Percentiles rank a stretch among this genome's conserved stretches.
phyloP scores from a whole-genome alignment of 2,329 filamentous ascomycete species.

The Penicillium thymicola region DNA sequence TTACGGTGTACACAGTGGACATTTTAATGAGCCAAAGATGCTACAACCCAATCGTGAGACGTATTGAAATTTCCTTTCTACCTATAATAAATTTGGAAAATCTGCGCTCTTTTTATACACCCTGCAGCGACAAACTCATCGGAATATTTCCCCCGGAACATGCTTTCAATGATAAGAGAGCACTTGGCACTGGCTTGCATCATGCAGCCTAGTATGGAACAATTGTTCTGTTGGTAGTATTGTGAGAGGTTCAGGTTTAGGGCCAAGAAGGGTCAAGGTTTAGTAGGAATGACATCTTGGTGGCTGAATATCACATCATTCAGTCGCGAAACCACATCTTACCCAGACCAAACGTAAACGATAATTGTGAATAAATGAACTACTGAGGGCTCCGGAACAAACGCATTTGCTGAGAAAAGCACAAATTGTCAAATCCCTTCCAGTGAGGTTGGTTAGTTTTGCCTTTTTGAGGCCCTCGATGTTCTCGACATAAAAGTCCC shows the following conservation, averaged over 20 bases:
- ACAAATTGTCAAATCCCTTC: not conserved
- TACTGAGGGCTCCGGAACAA: too few species aligned
- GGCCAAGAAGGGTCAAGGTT: not conserved
- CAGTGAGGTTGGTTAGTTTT: not conserved
- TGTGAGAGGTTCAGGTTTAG: not conserved
- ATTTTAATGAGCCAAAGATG: not conserved
- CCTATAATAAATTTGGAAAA: not conserved
- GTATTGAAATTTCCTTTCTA: not conserved
- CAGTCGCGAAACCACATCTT: not conserved
- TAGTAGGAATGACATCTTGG: constrained; percentile 7
- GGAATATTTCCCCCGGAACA: not conserved
- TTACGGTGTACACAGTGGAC: constrained; percentile 1
- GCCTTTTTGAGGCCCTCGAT: too few species aligned
- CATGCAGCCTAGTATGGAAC: constrained; percentile 9
- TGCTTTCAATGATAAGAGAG: not conserved
- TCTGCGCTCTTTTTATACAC: not conserved
- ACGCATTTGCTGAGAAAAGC: not conserved
- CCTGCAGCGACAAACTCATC: not conserved
- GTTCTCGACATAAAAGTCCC: too few species aligned
- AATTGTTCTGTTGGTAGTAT: not conserved
- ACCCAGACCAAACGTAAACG: too few species aligned
- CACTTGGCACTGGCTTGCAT: constrained; percentile 2
- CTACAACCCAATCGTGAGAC: rapidly evolving
- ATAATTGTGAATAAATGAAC: not conserved
- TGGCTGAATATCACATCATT: constrained; percentile 7